A percentile compares a stretch with the other conserved stretches of the same genome.
phyloP scores from a whole-genome alignment of 2,329 filamentous ascomycete species.

The Colletotrichum sublineola region DNA sequence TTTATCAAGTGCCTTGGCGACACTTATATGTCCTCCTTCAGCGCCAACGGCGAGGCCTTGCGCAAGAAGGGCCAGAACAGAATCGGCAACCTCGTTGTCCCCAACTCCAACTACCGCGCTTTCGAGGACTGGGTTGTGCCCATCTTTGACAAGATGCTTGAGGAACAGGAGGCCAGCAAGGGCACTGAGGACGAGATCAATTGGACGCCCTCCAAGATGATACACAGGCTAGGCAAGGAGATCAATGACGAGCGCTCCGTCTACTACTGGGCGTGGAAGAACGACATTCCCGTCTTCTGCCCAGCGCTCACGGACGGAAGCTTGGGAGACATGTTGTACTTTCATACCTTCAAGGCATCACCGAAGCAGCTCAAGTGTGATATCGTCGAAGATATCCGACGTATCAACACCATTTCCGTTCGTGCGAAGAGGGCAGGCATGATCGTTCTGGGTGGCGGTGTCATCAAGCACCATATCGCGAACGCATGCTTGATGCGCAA shows the following conservation, averaged over 20 bases:
- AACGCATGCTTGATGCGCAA: conserved; percentile 99
- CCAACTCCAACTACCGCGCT: conserved; percentile 96
- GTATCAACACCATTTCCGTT: conserved; percentile 92
- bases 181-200: conserved; percentile 74
- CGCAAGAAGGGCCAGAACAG: conserved; percentile 91
- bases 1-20: conserved; percentile 97
- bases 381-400: conserved; percentile 92
- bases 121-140: conserved; percentile 99
- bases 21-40: conserved; percentile 93
- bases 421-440: conserved; percentile 90
- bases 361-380: conserved; percentile 87
- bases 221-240: conserved; percentile 89
- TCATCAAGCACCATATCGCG: conserved; percentile 99
- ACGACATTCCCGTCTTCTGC: conserved; percentile 97
- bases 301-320: conserved; percentile 96
- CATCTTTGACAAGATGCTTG: conserved; percentile 93
- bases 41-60: conserved; percentile 79
- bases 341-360: conserved; percentile 93
- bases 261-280: conserved; percentile 98
- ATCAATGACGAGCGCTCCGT: conserved; percentile 94
- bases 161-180: conserved; percentile 88
- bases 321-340: conserved; percentile 97
- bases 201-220: conserved; percentile 96
- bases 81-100: conserved; percentile 95
- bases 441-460: conserved; percentile 92